Evolutionary conservation across 768 basidiomycete genomes (phyloP), one percentile per base, ranked within the genome.

Genomic region (Lactarius vividus): DNA sequence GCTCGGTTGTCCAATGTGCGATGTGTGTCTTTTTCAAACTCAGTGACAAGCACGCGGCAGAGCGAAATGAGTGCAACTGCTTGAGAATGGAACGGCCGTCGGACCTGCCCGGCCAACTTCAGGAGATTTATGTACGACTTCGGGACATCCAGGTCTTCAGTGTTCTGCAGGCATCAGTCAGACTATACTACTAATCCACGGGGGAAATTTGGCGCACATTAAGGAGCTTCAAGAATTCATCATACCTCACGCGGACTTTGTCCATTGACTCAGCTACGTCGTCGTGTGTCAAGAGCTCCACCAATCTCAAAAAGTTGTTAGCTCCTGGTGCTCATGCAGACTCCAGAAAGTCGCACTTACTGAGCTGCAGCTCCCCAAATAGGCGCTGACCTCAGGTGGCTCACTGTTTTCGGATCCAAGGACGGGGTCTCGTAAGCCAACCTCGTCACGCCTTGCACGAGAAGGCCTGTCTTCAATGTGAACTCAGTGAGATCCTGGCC

Each of bases 41-140:
- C 39, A n/a, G 28, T 55, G 42, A 49, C 67, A n/a, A 68, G 54
- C 3, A 8, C n/a, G 46, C 67, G 67, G 49, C 67, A 68, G 44
- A 68, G 52, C 13, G 42, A 33, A 40, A 68, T 57, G 39, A 68
- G 64, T 5, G 55, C 55, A 6, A 65, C 11, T 10, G 67, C 67
- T 46, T 68, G 67, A 5, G 64, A 58, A n/a, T 65, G 46, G 67
- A 65, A 68, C 4, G 67, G 67, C 31, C 67, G 67, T 37, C 67
- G 55, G 46, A 65, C 64, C 54, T 23, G 40, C 13, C 59, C 63
- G 16, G 67, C 67, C 20, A 65, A 39, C 44, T 68, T 68, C 44
- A 68, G 65, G 23, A 68, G 42, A n/a, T 53, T 55, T 10, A 57
- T 35, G 63, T 66, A 68, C 1, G 67, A 57, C 40, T 37, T 52